These are phyloP conservation scores for Salisapilia sapeloensis DNA, from an alignment of 352 stramenopile genomes.

Conservation along the genomic window DNA sequence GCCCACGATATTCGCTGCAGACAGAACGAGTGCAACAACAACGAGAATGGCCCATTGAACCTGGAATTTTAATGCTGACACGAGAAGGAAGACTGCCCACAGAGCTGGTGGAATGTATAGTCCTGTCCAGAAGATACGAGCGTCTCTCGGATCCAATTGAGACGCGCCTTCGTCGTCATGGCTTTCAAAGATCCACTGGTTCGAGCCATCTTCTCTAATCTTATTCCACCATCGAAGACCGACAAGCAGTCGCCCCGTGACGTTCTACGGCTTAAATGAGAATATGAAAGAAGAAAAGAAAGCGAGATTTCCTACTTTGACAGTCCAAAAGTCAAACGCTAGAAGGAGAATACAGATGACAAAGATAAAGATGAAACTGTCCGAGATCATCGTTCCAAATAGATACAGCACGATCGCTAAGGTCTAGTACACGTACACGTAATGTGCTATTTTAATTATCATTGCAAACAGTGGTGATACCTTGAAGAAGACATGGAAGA, in stretches of 20 bases:
- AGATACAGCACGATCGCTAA: constrained; percentile 89
- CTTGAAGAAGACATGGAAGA: constrained; percentile 98
- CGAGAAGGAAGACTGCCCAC: constrained; percentile 84
- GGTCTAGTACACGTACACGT: constrained; percentile 7
- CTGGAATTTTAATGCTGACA: constrained; percentile 88
- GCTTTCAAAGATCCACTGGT: constrained; percentile 95
- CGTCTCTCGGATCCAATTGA: constrained; percentile 78
- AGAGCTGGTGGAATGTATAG: constrained; percentile 89
- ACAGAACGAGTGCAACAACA: constrained; percentile 86
- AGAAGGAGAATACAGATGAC: constrained; percentile 93
- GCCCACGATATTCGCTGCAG: constrained; percentile 92
- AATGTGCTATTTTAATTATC: too few relatives aligned
- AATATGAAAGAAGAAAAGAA: neutral
- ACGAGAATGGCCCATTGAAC: constrained; percentile 90
- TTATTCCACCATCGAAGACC: constrained; percentile 97
- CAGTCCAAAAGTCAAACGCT: constrained; percentile 97
- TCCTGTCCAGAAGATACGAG: constrained; percentile 89
- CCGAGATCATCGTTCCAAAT: constrained; percentile 81
- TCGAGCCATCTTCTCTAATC: constrained; percentile 89
- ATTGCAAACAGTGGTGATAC: constrained; percentile 4
- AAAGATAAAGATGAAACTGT: constrained; percentile 93
- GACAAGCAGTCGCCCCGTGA: constrained; percentile 80
- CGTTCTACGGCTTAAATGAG: constrained; percentile 44
- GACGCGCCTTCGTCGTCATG: constrained; percentile 76
- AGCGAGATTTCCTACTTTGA: constrained; percentile 57